A percentile compares a stretch with the other conserved stretches of the same genome.
Conservation (phyloP, 2,329 filamentous ascomycete genomes). For the Xylaria sp. region DNA sequence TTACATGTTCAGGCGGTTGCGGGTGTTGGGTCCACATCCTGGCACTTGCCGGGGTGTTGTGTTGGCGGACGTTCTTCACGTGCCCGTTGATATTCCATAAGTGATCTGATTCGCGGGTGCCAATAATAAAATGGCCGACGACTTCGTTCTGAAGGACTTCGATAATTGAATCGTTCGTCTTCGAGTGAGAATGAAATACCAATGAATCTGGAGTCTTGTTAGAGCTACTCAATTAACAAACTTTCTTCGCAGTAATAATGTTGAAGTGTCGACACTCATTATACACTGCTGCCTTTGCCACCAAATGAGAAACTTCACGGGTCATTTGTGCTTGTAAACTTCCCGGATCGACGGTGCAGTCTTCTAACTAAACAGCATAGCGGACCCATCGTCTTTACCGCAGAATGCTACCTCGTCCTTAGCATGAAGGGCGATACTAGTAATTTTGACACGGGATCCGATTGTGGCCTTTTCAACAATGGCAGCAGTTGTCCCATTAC, state of each 20-base stretch:
- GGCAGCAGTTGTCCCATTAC: background rate
- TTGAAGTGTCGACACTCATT: slow-evolving; percentile 12
- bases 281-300: slow-evolving; percentile 16
- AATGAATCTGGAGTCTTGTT: background rate
- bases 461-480: background rate
- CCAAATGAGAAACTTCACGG: slow-evolving; percentile 5
- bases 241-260: background rate
- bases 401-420: slow-evolving; percentile 6
- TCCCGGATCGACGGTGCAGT: background rate
- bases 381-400: slow-evolving; percentile 9
- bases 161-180: background rate
- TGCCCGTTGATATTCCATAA: background rate
- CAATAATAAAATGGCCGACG: background rate
- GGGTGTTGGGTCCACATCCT: slow-evolving; percentile 9
- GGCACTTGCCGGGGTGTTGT: background rate
- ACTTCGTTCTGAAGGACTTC: slow-evolving; percentile 1
- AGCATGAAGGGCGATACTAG: background rate
- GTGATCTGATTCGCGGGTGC: slow-evolving; percentile 20
- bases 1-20: background rate
- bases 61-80: background rate
- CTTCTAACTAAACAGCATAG: slow-evolving; percentile 4
- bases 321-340: slow-evolving; percentile 12
- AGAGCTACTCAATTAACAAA: background rate
- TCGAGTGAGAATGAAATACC: slow-evolving; percentile 2
- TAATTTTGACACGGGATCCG: slow-evolving; percentile 1